Evolutionary conservation across 2,329 filamentous ascomycete species (phyloP), one percentile per base, ranked within the genome.

Genomic region (Fusarium cyanostomum): DNA sequence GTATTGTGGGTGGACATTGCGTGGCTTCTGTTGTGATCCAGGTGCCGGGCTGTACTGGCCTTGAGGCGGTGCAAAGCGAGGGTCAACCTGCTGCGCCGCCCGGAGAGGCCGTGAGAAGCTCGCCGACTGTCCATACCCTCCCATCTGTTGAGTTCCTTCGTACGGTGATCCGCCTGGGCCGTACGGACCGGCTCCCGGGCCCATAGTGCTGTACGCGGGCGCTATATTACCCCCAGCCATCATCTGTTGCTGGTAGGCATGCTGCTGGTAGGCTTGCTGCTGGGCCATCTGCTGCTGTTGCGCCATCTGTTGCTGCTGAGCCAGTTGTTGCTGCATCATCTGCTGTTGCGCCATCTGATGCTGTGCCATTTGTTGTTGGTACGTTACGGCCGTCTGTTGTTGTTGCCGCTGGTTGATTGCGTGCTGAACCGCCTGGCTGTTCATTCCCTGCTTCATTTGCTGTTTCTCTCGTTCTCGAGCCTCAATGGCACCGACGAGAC

Each of bases 401-500:
- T 69, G 66, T 21, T 67, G 64, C 7, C 64, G 59, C 42, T 68
- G 64, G 42, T 35, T 57, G 34, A 68, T 67, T 5, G 67, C 64
- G 5, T 68, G 51, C 43, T 70, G 67, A 13, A 70, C 56, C 4
- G 56, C 67, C 34, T 70, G 67, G 24, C 56, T 69, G 56, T 89
- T 87, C 58, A 89, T 78, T 0, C 89, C 89, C 55, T 90, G 84
- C 69, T 86, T 91, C 76, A 90, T 86, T 50, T 89, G 85, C 63
- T 86, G 82, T 72, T 87, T 92, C 71, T 96, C 92, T 10, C 88
- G 87, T 74, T 97, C 92, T 12, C 93, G 86, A 2, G 87, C 85
- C 60, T 92, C 90, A 52, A 97, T 94, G 12, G 91, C 89, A 1
- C 90, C 91, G 7, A 96, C 87, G 2, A 97, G 81, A 0, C 90